Base-by-base conservation (phyloP, 495 filamentous ascomycete genomes). In the Tuber brumale region DNA sequence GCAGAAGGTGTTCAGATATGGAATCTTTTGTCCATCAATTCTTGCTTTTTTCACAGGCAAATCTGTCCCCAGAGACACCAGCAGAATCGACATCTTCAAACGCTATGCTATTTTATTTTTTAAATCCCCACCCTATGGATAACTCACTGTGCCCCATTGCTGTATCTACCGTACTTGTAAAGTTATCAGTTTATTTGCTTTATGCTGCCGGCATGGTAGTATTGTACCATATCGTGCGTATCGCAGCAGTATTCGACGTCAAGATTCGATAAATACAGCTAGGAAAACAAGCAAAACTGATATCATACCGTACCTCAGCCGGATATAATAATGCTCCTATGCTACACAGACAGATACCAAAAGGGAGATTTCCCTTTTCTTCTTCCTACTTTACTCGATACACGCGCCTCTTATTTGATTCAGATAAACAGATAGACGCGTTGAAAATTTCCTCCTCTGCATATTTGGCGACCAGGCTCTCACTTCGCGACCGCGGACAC, bases 401-500 rank as follows among this genome's bases (percentile, higher is more conserved):
- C 10, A 66, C 57, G 73, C 78, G 72, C 78, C 78, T 76, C 78
- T 76, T 80, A 79, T 80, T 80, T 70, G 79, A 76, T 80, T 80
- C 61, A 80, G n/a, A 66, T 31, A 31, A n/a, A 57, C 14, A 66
- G 57, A 66, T 31, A 57, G 44, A 79, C 78, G 73, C 76, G 79
- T 80, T 71, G 79, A 79, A 74, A 66, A 66, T 66, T 66, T 66
- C 57, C 57, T 75, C 78, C 27, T 73, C 74, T 80, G 76, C 78
- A 80, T 80, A 73, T 72, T 72, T 80, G 70, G 70, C 39, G 73
- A 80, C 76, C 78, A 79, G 78, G 78, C 78, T 79, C 76, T 72
- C 73, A 79, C 74, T 76, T 80, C 78, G 48, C 76, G 78, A 80
- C 78, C 78, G 78, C 78, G 76, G 76, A 80, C 76, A 80, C 78